A percentile compares a stretch with the other conserved stretches of the same genome.
Evolutionary conservation across 768 basidiomycete species (phyloP).

Genomic region (Boletus eberwhitei): DNA sequence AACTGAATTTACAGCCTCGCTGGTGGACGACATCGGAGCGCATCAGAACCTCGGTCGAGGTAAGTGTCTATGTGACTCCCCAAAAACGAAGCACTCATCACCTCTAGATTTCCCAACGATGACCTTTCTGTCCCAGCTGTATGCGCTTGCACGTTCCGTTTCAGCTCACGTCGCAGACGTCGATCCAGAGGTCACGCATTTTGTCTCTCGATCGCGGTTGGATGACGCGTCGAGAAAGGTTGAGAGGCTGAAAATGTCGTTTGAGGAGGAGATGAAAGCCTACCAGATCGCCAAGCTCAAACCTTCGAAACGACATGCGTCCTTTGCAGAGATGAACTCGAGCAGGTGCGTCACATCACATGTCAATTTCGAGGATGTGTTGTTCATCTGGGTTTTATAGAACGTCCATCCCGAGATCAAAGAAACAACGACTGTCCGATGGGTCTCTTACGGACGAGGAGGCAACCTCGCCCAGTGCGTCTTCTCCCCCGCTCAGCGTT

Average conservation of each 20-base stretch:
- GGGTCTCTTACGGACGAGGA: constrained; percentile 31
- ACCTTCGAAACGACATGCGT: constrained; percentile 45
- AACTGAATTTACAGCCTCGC: constrained; percentile 8
- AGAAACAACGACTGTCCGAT: constrained; percentile 44
- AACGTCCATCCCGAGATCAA: constrained; percentile 28
- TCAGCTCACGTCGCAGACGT: constrained; percentile 17
- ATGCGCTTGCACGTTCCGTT: constrained; percentile 38
- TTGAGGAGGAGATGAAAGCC: constrained; percentile 39
- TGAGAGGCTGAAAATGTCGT: constrained; percentile 29
- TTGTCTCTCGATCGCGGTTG: constrained; percentile 18
- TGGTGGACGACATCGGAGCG: constrained; percentile 23
- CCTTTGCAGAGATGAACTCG: constrained; percentile 39
- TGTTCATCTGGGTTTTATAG: constrained; percentile 16
- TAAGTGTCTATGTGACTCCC: not conserved
- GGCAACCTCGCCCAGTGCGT: constrained; percentile 19
- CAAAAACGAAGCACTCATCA: not conserved
- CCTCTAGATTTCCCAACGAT: constrained; percentile 34
- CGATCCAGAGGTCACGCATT: constrained; percentile 1
- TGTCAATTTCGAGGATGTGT: not conserved
- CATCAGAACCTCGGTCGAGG: constrained; percentile 30
- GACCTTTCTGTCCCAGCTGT: constrained; percentile 49
- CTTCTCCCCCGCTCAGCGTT: constrained; percentile 47
- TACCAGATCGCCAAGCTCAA: constrained; percentile 40
- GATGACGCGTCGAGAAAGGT: constrained; percentile 33
- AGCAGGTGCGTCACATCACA: constrained; percentile 36